Percentiles rank a stretch among this genome's conserved stretches.
phyloP scores from a whole-genome alignment of 73 alveolate species.

The Paramecium octaurelia region DNA sequence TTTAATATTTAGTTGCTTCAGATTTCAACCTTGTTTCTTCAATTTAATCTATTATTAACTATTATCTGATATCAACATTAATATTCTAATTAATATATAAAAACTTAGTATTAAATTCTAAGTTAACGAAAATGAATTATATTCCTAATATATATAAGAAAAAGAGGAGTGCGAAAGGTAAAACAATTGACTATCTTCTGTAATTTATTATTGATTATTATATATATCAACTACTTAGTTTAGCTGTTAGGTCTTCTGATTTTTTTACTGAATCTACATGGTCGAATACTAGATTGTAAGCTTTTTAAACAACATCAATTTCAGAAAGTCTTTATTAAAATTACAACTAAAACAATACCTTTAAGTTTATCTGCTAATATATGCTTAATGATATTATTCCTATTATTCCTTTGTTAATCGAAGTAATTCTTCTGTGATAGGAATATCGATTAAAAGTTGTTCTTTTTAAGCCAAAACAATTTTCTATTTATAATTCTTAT shows the following conservation, averaged over 20 bases:
- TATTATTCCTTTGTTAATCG: neutral
- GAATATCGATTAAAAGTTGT: slow-evolving; percentile 17
- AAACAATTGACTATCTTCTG: neutral
- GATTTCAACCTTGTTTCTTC: neutral
- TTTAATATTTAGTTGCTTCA: neutral
- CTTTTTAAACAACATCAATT: slow-evolving; percentile 8
- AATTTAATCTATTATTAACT: too few species aligned
- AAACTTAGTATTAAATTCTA: too few species aligned
- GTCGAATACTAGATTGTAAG: slow-evolving; percentile 6
- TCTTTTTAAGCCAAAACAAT: slow-evolving; percentile 25
- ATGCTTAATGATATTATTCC: slow-evolving; percentile 15
- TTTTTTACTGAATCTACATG: slow-evolving; percentile 44
- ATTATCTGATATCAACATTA: too few species aligned
- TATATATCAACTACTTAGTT: neutral
- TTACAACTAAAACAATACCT: neutral
- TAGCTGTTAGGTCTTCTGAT: slow-evolving; percentile 19
- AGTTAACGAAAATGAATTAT: too few species aligned
- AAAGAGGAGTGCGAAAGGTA: too few species aligned
- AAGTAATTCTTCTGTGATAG: slow-evolving; percentile 3
- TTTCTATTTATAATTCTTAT: neutral
- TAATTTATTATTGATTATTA: neutral
- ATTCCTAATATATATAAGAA: too few species aligned
- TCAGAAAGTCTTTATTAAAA: neutral
- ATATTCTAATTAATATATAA: too few species aligned
- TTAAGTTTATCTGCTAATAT: neutral